phyloP scores from a whole-genome alignment of 2,329 filamentous ascomycete genomes.

The Botrytis porri region DNA sequence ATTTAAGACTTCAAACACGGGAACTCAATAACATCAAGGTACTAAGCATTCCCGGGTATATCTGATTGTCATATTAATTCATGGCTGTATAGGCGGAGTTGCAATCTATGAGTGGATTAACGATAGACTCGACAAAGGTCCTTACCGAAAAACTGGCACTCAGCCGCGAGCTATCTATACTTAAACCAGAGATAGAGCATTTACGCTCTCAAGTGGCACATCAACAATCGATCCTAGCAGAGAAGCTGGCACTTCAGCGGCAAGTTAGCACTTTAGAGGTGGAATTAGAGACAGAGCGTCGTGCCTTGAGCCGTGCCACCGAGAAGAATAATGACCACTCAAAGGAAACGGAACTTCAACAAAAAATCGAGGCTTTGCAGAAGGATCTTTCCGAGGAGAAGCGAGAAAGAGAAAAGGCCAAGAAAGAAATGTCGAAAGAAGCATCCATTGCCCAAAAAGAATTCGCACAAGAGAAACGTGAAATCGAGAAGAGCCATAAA shows the following conservation, averaged over 20 bases:
- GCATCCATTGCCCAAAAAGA: constrained; percentile 41
- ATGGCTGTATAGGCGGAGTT: constrained; percentile 61
- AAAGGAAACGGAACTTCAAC: constrained; percentile 43
- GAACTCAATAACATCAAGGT: constrained; percentile 58
- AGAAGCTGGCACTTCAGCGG: constrained; percentile 77
- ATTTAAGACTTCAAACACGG: constrained; percentile 49
- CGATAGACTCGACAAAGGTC: constrained; percentile 67
- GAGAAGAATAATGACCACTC: constrained; percentile 43
- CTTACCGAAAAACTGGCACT: constrained; percentile 64
- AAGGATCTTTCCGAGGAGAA: constrained; percentile 39
- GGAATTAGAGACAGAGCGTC: constrained; percentile 78
- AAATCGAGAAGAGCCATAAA: constrained; percentile 29
- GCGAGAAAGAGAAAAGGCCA: constrained; percentile 32
- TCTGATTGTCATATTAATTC: not conserved
- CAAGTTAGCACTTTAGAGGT: constrained; percentile 75
- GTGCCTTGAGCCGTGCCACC: constrained; percentile 58
- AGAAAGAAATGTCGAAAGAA: constrained; percentile 39
- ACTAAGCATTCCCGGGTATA: constrained; percentile 22
- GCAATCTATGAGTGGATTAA: constrained; percentile 62
- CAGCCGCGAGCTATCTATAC: constrained; percentile 54
- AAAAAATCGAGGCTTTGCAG: constrained; percentile 41
- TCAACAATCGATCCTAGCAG: constrained; percentile 67
- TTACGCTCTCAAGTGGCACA: constrained; percentile 55
- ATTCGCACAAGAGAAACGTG: constrained; percentile 37
- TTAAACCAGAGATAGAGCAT: constrained; percentile 62